Evolutionary conservation across 129 eudicot genomes (phyloP).

Genomic region (Chrysanthemum seticuspe): DNA sequence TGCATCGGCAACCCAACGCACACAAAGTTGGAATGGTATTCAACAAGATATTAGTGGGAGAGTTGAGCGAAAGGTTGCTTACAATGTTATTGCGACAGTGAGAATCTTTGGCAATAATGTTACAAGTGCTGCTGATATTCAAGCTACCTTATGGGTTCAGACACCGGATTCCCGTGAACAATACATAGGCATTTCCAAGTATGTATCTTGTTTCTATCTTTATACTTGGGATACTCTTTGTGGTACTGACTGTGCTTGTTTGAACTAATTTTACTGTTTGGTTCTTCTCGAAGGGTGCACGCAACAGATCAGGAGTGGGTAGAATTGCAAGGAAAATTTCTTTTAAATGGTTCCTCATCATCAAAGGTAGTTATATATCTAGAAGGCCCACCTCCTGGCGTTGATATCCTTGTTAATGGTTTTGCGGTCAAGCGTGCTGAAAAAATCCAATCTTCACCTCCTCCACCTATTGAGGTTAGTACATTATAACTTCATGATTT

Average conservation of each 20-base stretch:
- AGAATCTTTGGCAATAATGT: constrained; percentile 63
- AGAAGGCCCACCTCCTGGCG: constrained; percentile 93
- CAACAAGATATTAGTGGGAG: constrained; percentile 85
- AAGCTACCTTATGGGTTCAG: constrained; percentile 79
- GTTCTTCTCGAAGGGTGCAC: constrained; percentile 39
- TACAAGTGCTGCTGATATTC: constrained; percentile 42
- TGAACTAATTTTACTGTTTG: not conserved
- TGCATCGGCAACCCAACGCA: constrained; percentile 71
- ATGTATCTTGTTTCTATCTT: constrained; percentile 15
- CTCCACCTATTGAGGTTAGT: constrained; percentile 65
- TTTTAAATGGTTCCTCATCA: constrained; percentile 57
- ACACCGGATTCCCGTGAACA: constrained; percentile 67
- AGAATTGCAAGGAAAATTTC: constrained; percentile 75
- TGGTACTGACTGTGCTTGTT: not conserved
- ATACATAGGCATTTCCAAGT: constrained; percentile 76
- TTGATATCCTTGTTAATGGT: constrained; percentile 70
- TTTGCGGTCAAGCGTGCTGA: constrained; percentile 61
- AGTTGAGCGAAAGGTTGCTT: constrained; percentile 69
- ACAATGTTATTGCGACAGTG: constrained; percentile 54
- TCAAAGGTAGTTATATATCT: constrained; percentile 60
- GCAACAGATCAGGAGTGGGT: constrained; percentile 88
- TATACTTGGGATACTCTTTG: not conserved
- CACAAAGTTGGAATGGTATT: constrained; percentile 89
- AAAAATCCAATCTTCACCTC: constrained; percentile 57
- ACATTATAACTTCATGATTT: not conserved